These are phyloP conservation scores for Candida arabinofermentans DNA, from an alignment of 805 yeast species.

Conservation along the genomic window DNA sequence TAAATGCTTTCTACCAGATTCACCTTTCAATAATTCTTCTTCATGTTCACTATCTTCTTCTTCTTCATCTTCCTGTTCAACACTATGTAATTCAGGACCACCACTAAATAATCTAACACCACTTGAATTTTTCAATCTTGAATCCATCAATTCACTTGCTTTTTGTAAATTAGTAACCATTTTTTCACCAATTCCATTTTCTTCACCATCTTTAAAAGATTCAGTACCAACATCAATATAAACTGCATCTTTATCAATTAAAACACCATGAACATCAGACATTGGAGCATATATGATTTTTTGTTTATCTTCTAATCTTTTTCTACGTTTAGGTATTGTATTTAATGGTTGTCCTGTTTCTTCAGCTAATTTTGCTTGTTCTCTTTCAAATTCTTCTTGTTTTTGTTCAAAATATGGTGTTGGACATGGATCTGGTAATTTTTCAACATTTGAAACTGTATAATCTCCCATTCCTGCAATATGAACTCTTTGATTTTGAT, in stretches of 20 bases:
- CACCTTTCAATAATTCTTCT: conserved; percentile 28
- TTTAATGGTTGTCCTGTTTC: conserved; percentile 49
- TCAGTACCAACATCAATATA: conserved; percentile 73
- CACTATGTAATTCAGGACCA: conserved; percentile 31
- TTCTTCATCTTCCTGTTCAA: conserved; percentile 38
- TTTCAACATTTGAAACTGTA: conserved; percentile 70
- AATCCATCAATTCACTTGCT: conserved; percentile 52
- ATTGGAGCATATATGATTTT: conserved; percentile 96
- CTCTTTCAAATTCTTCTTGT: conserved; percentile 76
- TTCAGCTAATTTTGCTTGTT: conserved; percentile 61
- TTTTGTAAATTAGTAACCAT: conserved; percentile 79
- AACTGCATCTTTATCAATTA: conserved; percentile 96
- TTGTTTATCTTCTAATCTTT: conserved; percentile 89
- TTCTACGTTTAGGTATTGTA: conserved; percentile 62
- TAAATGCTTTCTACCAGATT: conserved; percentile 61
- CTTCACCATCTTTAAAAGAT: conserved; percentile 26
- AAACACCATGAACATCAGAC: conserved; percentile 99
- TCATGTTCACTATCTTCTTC: conserved; percentile 34
- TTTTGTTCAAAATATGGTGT: conserved; percentile 90
- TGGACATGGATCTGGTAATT: conserved; percentile 97
- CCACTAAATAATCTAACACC: conserved; percentile 74
- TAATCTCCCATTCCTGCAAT: conserved; percentile 96
- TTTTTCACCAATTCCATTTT: conserved; percentile 78
- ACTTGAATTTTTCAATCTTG: conserved; percentile 38
- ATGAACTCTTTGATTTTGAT: conserved; percentile 71